phyloP scores from a whole-genome alignment of 2,329 filamentous ascomycete genomes.

The Paecilomyces formosus region DNA sequence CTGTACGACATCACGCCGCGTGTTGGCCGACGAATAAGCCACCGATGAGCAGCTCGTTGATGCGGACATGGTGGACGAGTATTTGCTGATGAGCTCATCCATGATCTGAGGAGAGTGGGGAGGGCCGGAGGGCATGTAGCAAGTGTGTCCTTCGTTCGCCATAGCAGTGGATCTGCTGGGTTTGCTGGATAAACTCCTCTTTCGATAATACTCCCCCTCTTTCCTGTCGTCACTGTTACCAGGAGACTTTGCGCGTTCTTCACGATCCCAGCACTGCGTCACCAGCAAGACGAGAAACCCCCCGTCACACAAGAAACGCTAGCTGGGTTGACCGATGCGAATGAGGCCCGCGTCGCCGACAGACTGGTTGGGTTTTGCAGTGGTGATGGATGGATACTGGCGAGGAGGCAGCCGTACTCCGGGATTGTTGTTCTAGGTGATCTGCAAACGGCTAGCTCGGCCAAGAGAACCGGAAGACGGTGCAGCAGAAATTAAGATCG shows the following conservation, averaged over 20 bases:
- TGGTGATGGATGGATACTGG: neutral
- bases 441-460: neutral
- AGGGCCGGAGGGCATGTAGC: conserved; percentile 24
- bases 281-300: neutral
- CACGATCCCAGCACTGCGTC: conserved; percentile 1
- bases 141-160: conserved; percentile 26
- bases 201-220: neutral
- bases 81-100: conserved; percentile 26
- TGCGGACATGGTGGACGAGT: conserved; percentile 20
- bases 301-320: neutral
- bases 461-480: neutral
- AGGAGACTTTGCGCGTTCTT: neutral
- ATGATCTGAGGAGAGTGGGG: conserved; percentile 20
- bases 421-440: neutral
- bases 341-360: neutral
- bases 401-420: neutral
- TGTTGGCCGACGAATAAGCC: conserved; percentile 4
- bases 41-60: conserved; percentile 4
- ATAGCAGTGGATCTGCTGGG: conserved; percentile 8
- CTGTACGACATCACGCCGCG: conserved; percentile 18
- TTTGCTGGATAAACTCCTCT: neutral
- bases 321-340: neutral
- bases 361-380: neutral
- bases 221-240: neutral
- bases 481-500: neutral